Conservation (phyloP, 1,284 basidiomycete species). For the Sparassis latifolia region DNA sequence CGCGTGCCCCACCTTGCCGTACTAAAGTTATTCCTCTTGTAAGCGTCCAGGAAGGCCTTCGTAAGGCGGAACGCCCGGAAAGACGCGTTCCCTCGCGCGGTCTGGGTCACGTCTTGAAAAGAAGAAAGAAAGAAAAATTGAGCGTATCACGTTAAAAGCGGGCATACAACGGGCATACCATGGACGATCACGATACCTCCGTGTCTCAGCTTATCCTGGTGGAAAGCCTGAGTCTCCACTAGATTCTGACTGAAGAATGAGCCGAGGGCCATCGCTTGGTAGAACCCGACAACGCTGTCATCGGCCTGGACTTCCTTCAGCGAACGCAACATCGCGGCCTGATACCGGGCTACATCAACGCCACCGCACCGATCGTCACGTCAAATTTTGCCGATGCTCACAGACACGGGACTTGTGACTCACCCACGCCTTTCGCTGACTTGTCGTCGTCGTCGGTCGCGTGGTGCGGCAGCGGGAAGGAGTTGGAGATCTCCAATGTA, state of each 20-base stretch:
- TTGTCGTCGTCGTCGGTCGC: conserved; percentile 74
- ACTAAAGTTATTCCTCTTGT: conserved; percentile 85
- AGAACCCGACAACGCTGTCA: conserved; percentile 94
- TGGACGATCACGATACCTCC: conserved; percentile 89
- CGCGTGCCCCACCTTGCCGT: conserved; percentile 56
- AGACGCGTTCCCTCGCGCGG: conserved; percentile 80
- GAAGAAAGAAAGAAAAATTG: neutral
- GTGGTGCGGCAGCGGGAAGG: conserved; percentile 79
- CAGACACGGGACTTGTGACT: conserved; percentile 19
- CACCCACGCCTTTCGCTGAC: conserved; percentile 63
- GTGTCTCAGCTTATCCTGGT: conserved; percentile 74
- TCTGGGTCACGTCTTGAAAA: conserved; percentile 58
- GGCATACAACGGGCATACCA: conserved; percentile 42
- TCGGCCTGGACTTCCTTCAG: conserved; percentile 91
- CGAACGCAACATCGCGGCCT: conserved; percentile 79
- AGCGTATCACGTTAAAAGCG: neutral
- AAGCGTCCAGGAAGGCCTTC: conserved; percentile 78
- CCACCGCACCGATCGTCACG: neutral
- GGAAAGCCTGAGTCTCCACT: conserved; percentile 83
- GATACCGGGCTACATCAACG: conserved; percentile 63
- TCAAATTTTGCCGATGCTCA: neutral
- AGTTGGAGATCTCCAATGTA: conserved; percentile 87
- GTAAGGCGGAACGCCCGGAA: conserved; percentile 92
- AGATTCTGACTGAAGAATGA: conserved; percentile 92
- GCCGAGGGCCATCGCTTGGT: conserved; percentile 85